Base-by-base conservation (phyloP, 176 grass and related monocot genomes). In the Rhipidocladum racemiflorum region DNA sequence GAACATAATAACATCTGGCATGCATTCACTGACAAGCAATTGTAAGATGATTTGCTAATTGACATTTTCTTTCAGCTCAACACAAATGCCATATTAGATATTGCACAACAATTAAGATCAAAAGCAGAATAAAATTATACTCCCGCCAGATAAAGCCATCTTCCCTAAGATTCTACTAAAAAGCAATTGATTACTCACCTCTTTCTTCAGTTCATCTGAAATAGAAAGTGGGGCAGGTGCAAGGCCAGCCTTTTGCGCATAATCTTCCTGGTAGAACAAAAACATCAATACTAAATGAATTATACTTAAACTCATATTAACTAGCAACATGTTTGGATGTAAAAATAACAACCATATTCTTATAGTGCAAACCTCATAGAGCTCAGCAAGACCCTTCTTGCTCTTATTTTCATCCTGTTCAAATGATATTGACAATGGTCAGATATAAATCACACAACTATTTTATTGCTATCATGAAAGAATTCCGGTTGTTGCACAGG, bases 331-430 rank as follows among this genome's bases (percentile, higher is more conserved):
- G 2, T 86, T 61, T 38, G 21, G 43, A 61, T 77, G 75, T 62
- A 56, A 68, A 49, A 76, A 45, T 50, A 83, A 51, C 14, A 10
- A 32, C 18, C 35, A 70, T 46, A 81, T 32, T 72, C 7, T 24
- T 9, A 77, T 39, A 86, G 36, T 80, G 63, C 82, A 12, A 72
- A 98, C 95, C 95, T 91, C 95, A 83, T 95, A 98, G 45, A 95
- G 83, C 89, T 98, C 92, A 84, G 88, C 95, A 65, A 98, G 95
- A 61, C 95, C 90, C 85, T 95, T 93, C 50, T 92, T 93, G 87
- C 95, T 98, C 90, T 95, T 98, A 69, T 68, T 94, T 81, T 98
- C 95, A 86, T 98, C 92, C 95, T 98, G 82, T 75, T 23, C 20
- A 27, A 85, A 89, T 30, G 80, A 76, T 34, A 76, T 27, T 57